phyloP scores from a whole-genome alignment of 1,284 basidiomycete species.

The Sphagnurus paluster region DNA sequence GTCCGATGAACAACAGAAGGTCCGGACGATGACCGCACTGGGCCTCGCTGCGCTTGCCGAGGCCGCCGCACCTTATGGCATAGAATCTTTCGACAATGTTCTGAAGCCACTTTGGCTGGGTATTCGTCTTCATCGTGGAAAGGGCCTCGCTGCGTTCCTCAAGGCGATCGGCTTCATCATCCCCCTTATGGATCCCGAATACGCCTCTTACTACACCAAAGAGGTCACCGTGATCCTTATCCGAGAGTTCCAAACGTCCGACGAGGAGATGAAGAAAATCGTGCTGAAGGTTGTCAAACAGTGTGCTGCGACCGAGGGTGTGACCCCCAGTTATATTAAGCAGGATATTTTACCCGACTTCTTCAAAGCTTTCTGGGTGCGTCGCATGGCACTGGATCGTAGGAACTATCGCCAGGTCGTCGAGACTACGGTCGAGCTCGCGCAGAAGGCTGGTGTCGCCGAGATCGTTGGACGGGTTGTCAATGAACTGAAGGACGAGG shows the following conservation, averaged over 20 bases:
- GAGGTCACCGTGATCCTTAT: constrained; percentile 98
- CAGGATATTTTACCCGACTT: constrained; percentile 99
- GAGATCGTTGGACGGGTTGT: constrained; percentile 96
- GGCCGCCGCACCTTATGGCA: constrained; percentile 97
- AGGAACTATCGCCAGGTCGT: constrained; percentile 97
- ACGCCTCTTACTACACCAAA: constrained; percentile 96
- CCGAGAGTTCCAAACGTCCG: constrained; percentile 98
- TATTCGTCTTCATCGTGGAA: constrained; percentile 96
- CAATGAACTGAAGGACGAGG: constrained; percentile 96
- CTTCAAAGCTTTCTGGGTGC: constrained; percentile 99
- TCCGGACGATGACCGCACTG: constrained; percentile 98
- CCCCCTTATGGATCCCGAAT: constrained; percentile 99
- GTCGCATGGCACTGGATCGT: constrained; percentile 95
- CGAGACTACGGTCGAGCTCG: constrained; percentile 97
- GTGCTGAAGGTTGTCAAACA: constrained; percentile 99
- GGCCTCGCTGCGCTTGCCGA: constrained; percentile 97
- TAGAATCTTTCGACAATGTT: constrained; percentile 98
- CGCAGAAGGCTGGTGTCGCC: constrained; percentile 94
- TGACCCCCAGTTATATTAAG: constrained; percentile 91
- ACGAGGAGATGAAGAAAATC: constrained; percentile 99
- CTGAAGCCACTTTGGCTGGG: constrained; percentile 98
- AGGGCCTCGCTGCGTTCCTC: constrained; percentile 96
- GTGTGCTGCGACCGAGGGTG: constrained; percentile 97
- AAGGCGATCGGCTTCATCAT: constrained; percentile 99
- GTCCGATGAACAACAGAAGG: constrained; percentile 98